Base-by-base conservation (phyloP, 805 yeast species). In the Yarrowia alimentaria region DNA sequence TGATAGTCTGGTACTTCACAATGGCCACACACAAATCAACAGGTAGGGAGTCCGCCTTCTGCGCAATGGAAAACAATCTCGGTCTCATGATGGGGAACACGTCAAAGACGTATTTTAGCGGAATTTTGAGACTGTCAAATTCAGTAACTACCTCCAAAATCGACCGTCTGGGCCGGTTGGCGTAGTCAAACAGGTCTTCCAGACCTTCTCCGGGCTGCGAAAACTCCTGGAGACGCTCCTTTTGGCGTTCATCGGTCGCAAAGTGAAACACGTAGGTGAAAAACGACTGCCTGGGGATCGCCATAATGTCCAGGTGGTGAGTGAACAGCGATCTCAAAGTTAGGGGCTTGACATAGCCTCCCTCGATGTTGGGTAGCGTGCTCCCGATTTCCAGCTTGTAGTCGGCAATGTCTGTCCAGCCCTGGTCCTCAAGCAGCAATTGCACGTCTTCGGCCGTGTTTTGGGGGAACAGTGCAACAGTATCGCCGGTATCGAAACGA, bases 151-250 rank as follows among this genome's bases (percentile, higher is more conserved):
- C 84, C 64, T 93, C 99, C 17, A 89, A 62, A 4, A 90, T 76
- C 43, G 95, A 88, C 57, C 99, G 67, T 56, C 96, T 74, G 5
- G 98, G 97, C 54, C 98, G 71, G 62, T 88, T 85, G n/a, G 94
- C 94, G 65, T 93, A 93, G 64, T 91, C 82, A 63, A 80, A 91
- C 35, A 90, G 66, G 51, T 86, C 96, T 62, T 91, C 89, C 48
- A 83, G 76, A 45, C 85, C 88, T 34, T 83, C 83, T 43, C 81
- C 72, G 8, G 76, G 69, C 12, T 76, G 70, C 8, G 84, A 77
- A 59, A 93, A 85, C 58, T 93, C 96, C 45, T 69, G 68, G 37
- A 93, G 70, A 60, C 87, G 85, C 45, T 81, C 93, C 26, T 71
- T 68, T 59, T 91, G 97, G 53, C 91, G 71, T 51, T 76, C 77